Conservation (phyloP, 1,284 basidiomycete genomes). For the Trichosporon sp. region DNA sequence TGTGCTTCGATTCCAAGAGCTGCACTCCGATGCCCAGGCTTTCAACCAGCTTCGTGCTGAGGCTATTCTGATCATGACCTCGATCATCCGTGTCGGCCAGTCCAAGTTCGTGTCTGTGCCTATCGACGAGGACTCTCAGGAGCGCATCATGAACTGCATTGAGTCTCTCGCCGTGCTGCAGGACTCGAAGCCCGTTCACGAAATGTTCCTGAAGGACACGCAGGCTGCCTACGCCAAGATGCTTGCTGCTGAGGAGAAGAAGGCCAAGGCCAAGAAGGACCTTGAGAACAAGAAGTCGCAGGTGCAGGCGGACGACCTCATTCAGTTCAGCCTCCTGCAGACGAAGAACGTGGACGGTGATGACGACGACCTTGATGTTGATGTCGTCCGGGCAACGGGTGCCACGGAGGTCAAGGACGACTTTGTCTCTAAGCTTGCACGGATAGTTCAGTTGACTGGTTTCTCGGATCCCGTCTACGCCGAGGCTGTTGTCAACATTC, state of each 20-base stretch:
- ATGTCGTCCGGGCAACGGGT: constrained; percentile 86
- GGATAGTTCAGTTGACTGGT: constrained; percentile 93
- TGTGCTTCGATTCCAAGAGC: constrained; percentile 71
- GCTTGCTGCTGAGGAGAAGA: constrained; percentile 85
- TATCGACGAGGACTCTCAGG: constrained; percentile 96
- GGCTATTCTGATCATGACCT: constrained; percentile 98
- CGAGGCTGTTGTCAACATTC: constrained; percentile 96
- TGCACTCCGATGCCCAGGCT: constrained; percentile 56
- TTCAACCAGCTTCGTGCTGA: constrained; percentile 80
- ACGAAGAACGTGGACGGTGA: constrained; percentile 79
- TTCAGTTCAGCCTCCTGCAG: constrained; percentile 89
- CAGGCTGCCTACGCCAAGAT: constrained; percentile 91
- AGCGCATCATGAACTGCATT: constrained; percentile 95
- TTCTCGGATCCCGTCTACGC: constrained; percentile 99
- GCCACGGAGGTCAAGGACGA: constrained; percentile 78
- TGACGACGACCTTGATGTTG: constrained; percentile 70
- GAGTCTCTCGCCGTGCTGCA: constrained; percentile 76
- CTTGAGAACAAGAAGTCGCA: constrained; percentile 67
- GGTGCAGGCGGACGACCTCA: constrained; percentile 87
- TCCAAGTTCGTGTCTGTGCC: constrained; percentile 87
- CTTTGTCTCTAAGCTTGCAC: constrained; percentile 91
- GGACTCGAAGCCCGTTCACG: constrained; percentile 59
- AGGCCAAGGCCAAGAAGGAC: constrained; percentile 80
- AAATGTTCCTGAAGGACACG: constrained; percentile 89
- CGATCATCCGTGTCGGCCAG: constrained; percentile 92